Evolutionary conservation across 2,329 filamentous ascomycete species (phyloP).

Genomic region (Lasiodiplodia theobromae): DNA sequence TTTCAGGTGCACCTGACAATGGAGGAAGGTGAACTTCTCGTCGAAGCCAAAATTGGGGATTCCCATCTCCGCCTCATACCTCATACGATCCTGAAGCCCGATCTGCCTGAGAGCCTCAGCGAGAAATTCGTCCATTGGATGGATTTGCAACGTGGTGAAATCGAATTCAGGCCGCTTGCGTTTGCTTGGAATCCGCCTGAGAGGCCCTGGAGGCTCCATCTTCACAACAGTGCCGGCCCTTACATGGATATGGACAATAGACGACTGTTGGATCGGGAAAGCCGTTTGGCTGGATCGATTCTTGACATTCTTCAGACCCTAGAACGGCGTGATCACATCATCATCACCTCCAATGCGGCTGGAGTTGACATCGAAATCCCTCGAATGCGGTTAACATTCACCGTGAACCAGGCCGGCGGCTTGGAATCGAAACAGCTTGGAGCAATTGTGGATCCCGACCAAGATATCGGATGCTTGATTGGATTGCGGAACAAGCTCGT

Average conservation of each 20-base stretch:
- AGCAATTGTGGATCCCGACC: conserved; percentile 49
- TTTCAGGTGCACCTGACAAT: conserved; percentile 49
- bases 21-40: conserved; percentile 35
- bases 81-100: conserved; percentile 34
- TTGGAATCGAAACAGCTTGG: conserved; percentile 56
- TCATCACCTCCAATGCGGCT: neutral
- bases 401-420: conserved; percentile 37
- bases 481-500: conserved; percentile 61
- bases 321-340: neutral
- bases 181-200: conserved; percentile 35
- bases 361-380: conserved; percentile 51
- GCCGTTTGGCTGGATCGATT: neutral
- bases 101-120: conserved; percentile 44
- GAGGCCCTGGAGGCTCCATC: neutral
- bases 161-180: conserved; percentile 46
- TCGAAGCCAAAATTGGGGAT: conserved; percentile 33
- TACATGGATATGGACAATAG: conserved; percentile 30
- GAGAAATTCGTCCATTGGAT: conserved; percentile 39
- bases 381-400: conserved; percentile 58
- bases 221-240: neutral
- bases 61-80: conserved; percentile 46
- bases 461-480: conserved; percentile 17
- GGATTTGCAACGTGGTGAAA: neutral
- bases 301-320: neutral
- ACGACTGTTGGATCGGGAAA: neutral